These are phyloP conservation scores for Schizonepeta tenuifolia DNA, from an alignment of 257 asterid species.

Conservation along the genomic window DNA sequence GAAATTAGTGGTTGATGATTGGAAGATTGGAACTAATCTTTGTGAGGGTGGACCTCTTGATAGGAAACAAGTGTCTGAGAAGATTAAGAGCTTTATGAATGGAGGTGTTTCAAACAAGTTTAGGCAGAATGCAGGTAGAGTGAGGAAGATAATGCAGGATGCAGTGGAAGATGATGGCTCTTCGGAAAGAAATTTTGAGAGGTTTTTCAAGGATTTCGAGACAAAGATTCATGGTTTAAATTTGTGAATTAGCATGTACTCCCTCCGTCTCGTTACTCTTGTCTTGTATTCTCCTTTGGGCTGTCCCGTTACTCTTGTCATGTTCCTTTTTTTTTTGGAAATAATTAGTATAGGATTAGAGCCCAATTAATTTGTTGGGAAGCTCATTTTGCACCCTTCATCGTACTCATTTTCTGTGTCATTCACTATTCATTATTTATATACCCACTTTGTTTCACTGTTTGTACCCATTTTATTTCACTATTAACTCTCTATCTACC, in stretches of 20 bases:
- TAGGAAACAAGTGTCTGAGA: background rate
- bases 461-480: too few relatives aligned
- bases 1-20: slow-evolving; percentile 25
- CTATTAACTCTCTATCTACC: too few relatives aligned
- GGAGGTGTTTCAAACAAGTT: background rate
- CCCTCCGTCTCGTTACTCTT: too few relatives aligned
- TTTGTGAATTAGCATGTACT: background rate
- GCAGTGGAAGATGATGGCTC: slow-evolving; percentile 22
- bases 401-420: too few relatives aligned
- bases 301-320: too few relatives aligned
- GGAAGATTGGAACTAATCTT: slow-evolving; percentile 27
- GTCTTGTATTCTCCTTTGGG: too few relatives aligned
- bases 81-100: background rate
- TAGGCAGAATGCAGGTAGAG: background rate
- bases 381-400: too few relatives aligned
- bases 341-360: too few relatives aligned
- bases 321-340: too few relatives aligned
- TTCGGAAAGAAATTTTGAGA: slow-evolving; percentile 9
- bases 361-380: too few relatives aligned
- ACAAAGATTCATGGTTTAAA: slow-evolving; percentile 2
- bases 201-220: slow-evolving; percentile 17
- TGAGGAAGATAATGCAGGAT: background rate
- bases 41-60: background rate
- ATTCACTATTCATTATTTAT: too few relatives aligned
- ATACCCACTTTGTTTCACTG: too few relatives aligned